Evolutionary conservation across 345 rosid genomes (phyloP).

Genomic region (Psidium friedrichsthalianum): DNA sequence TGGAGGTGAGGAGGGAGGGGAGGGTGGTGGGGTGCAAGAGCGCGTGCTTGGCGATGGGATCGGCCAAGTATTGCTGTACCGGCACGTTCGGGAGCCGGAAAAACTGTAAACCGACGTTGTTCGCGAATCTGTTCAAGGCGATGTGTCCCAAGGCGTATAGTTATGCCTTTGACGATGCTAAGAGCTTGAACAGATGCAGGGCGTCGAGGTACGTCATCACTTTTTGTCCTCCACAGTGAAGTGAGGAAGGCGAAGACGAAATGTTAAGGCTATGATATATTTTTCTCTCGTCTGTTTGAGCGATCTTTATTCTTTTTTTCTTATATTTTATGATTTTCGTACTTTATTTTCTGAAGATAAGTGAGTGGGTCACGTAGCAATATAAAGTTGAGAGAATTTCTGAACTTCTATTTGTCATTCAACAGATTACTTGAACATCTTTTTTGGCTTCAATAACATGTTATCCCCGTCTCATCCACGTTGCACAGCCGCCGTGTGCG

Average conservation of each 20-base stretch:
- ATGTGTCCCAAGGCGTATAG: constrained; percentile 88
- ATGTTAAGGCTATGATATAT: neutral
- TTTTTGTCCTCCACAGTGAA: constrained; percentile 69
- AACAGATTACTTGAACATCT: neutral
- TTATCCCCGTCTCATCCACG: too few species aligned
- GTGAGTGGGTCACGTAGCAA: neutral
- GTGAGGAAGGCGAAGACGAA: constrained; percentile 3
- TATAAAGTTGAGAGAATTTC: neutral
- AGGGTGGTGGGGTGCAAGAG: constrained; percentile 83
- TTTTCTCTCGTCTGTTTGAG: neutral
- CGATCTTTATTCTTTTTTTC: neutral
- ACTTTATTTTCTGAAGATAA: neutral
- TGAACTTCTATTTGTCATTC: neutral
- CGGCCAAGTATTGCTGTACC: constrained; percentile 84
- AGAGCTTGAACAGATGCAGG: constrained; percentile 80
- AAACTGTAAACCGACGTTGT: constrained; percentile 77
- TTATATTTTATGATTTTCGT: neutral
- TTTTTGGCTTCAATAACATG: neutral
- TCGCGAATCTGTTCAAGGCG: constrained; percentile 78
- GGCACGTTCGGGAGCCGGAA: constrained; percentile 58
- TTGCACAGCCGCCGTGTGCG: too few species aligned
- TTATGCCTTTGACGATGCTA: constrained; percentile 86
- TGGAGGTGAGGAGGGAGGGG: constrained; percentile 58
- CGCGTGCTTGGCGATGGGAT: constrained; percentile 91
- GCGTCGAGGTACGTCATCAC: constrained; percentile 85